These are phyloP conservation scores for Gossypium herbaceum DNA, from an alignment of 345 rosid species.

Conservation along the genomic window DNA sequence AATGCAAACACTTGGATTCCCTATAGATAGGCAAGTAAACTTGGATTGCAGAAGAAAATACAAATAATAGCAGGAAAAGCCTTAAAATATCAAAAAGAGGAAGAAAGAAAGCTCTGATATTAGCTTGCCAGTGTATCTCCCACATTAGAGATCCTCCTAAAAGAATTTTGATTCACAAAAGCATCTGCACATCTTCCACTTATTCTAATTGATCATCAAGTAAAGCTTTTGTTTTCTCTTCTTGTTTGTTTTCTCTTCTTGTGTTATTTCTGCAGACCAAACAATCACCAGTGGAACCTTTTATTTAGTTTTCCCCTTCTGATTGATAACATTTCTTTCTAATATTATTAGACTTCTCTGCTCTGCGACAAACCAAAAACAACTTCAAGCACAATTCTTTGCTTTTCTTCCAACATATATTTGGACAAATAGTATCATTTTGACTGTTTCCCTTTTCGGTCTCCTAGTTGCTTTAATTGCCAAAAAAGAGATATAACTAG, in stretches of 20 bases:
- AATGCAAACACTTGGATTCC: neutral
- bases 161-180: neutral
- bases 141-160: neutral
- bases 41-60: neutral
- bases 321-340: neutral
- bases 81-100: neutral
- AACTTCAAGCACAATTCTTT: neutral
- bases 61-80: neutral
- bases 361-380: neutral
- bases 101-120: neutral
- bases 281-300: neutral
- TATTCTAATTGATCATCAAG: neutral
- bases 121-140: neutral
- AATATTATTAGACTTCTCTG: neutral
- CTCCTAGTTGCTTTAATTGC: neutral
- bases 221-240: neutral
- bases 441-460: neutral
- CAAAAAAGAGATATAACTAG: neutral
- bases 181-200: no score
- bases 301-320: neutral
- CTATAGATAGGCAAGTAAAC: neutral
- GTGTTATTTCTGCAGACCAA: neutral
- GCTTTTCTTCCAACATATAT: neutral
- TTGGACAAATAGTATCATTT: neutral
- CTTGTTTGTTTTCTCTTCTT: neutral